phyloP scores from a whole-genome alignment of 2,329 filamentous ascomycete species.

The Eurotiales sp. region DNA sequence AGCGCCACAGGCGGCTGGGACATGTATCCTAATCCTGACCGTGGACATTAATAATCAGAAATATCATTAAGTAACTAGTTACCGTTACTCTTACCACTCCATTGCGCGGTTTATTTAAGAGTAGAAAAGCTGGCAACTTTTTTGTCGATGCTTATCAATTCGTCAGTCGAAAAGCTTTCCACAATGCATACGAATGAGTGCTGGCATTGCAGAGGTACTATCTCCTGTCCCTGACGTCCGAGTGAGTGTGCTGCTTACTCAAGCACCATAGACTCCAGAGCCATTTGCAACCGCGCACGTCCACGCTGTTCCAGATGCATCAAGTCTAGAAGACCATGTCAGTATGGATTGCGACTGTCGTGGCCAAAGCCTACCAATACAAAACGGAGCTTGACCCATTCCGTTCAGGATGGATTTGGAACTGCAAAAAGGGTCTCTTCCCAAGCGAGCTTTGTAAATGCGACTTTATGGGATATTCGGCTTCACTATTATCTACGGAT shows the following conservation, averaged over 20 bases:
- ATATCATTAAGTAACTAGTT: too few relatives aligned
- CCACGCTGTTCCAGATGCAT: constrained; percentile 9
- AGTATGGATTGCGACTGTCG: constrained; percentile 8
- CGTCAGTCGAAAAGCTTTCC: background rate
- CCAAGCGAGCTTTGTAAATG: constrained; percentile 8
- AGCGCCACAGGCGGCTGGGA: too few relatives aligned
- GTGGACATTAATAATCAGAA: constrained; percentile 5
- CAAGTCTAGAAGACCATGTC: constrained; percentile 11
- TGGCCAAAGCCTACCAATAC: constrained; percentile 13
- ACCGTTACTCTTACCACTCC: too few relatives aligned
- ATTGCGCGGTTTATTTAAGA: background rate
- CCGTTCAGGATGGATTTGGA: constrained; percentile 1
- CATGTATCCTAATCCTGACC: too few relatives aligned
- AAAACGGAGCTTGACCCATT: constrained; percentile 11
- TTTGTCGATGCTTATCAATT: constrained; percentile 6
- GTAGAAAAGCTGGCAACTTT: constrained; percentile 7
- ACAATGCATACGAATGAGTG: constrained; percentile 10
- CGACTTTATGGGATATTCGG: constrained; percentile 7
- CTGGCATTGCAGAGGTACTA: constrained; percentile 5
- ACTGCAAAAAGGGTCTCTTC: constrained; percentile 10
- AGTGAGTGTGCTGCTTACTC: background rate
- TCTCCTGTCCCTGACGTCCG: background rate
- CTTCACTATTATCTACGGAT: constrained; percentile 10
- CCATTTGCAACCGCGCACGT: constrained; percentile 7
- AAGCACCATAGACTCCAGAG: constrained; percentile 6